Base-by-base conservation (phyloP, 2,329 filamentous ascomycete genomes). In the Colletotrichum acutatum region DNA sequence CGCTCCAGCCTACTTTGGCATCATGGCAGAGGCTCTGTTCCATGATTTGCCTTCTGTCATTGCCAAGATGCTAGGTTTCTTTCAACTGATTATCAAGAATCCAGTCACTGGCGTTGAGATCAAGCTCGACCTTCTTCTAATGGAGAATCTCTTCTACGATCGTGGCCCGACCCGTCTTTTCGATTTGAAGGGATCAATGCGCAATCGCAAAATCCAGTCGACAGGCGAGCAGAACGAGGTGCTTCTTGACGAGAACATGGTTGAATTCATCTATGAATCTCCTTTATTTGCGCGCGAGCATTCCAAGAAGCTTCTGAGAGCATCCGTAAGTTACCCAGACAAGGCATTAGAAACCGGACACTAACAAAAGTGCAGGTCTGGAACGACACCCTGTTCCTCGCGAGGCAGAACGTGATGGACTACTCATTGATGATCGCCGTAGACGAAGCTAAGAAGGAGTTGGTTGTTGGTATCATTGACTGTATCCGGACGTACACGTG, bases 401-500 rank as follows among this genome's bases (percentile, higher is more conserved):
- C 94, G 60, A 91, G 95, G 52, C 96, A 98, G 80, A 97, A 98
- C 78, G 97, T 99, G 67, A 99, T 99, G 97, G 97, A 99, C 83
- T 99, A 99, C 84, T 97, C 93, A 28, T 89, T 99, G 57, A 99
- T 99, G 97, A 95, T 98, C 67, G 97, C 96, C 0, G 97, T 99
- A 57, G 96, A 99, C 78, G 97, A 98, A 81, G 88, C 89, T 49
- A 90, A 91, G 75, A 95, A 96, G 78, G 96, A 99, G 83, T 90
- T 99, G 16, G 95, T 98, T 16, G 95, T 99, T 2, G 97, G 97
- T 5, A 98, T 99, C 78, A 98, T 99, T 76, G 96, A 99, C 82
- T 98, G 97, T 81, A 98, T 99, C 76, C 91, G 97, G 68, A 99
- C 97, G 0, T 99, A 98, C 81, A 99, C 97, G 0, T 99, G 97